Percentiles rank a stretch among this genome's conserved stretches.
Evolutionary conservation across 495 filamentous ascomycete species (phyloP).

Genomic region (Penicillium argentinense): DNA sequence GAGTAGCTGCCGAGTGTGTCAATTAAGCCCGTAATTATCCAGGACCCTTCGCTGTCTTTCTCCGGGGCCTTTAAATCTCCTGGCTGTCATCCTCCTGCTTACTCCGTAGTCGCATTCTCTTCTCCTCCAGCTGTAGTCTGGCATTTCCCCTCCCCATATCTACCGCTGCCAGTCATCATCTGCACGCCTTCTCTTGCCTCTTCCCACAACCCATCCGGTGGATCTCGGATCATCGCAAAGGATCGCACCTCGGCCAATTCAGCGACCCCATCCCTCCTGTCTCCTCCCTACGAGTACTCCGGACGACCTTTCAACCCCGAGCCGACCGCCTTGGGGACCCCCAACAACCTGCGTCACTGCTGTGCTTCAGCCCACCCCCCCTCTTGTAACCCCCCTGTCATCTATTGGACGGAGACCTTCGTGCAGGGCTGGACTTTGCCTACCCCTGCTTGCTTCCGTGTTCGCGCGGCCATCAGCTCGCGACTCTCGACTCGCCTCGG

Average conservation of each 20-base stretch:
- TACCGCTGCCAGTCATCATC: slow-evolving; percentile 2
- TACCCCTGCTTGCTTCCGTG: slow-evolving; percentile 16
- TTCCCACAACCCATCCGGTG: background rate
- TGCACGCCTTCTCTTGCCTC: slow-evolving; percentile 1
- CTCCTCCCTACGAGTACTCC: background rate
- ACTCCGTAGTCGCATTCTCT: slow-evolving; percentile 19
- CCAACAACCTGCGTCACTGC: slow-evolving; percentile 17
- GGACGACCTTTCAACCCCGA: slow-evolving; percentile 19
- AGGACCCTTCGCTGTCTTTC: background rate
- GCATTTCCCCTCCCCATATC: background rate
- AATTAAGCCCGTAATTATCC: slow-evolving; percentile 1
- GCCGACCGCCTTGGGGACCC: slow-evolving; percentile 18
- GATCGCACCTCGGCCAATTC: background rate
- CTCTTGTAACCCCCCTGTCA: slow-evolving; percentile 2
- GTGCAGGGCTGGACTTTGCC: slow-evolving; percentile 13
- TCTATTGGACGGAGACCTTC: slow-evolving; percentile 19
- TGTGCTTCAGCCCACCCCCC: slow-evolving; percentile 22
- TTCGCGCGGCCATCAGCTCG: slow-evolving; percentile 11
- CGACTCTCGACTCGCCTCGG: too few species aligned
- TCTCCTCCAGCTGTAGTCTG: background rate
- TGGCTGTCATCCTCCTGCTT: slow-evolving; percentile 5
- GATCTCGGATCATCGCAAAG: slow-evolving; percentile 2
- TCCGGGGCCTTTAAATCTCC: slow-evolving; percentile 17
- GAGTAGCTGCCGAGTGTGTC: slow-evolving; percentile 7
- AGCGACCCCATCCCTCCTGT: background rate